These are phyloP conservation scores for Beauveria varroae DNA, from an alignment of 2,329 filamentous ascomycete species.

Conservation along the genomic window DNA sequence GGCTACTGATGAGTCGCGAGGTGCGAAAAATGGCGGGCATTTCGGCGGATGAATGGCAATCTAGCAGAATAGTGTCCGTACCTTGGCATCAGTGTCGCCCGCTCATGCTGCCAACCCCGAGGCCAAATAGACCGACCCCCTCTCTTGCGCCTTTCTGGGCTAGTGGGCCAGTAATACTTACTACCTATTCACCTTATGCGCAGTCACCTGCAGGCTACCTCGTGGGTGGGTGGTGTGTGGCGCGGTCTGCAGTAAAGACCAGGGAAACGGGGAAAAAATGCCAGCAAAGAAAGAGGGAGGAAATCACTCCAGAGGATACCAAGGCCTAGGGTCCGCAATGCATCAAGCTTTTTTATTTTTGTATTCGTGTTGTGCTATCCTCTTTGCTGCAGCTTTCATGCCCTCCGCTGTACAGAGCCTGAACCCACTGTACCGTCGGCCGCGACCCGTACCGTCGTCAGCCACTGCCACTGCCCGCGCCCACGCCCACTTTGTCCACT, in stretches of 20 bases:
- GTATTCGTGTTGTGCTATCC: background rate
- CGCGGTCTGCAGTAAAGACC: background rate
- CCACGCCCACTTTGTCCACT: too few species aligned
- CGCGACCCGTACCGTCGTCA: background rate
- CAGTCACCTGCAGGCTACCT: conserved; percentile 1
- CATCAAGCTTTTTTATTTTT: background rate
- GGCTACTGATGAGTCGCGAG: too few species aligned
- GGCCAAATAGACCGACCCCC: background rate
- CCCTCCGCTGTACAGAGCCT: background rate
- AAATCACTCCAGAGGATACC: background rate
- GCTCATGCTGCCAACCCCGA: too few species aligned
- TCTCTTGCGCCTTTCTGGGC: background rate
- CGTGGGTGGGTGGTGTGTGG: background rate
- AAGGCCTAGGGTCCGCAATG: background rate
- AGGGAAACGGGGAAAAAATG: background rate
- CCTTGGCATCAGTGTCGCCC: too few species aligned
- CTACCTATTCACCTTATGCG: background rate
- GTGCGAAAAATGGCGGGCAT: too few species aligned
- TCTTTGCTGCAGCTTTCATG: background rate
- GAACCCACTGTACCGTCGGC: background rate
- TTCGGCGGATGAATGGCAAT: too few species aligned
- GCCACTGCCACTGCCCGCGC: background rate
- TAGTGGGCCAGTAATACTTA: background rate
- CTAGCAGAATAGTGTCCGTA: too few species aligned
- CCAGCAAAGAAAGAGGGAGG: background rate